Evolutionary conservation across 2,329 filamentous ascomycete species (phyloP), one percentile per base, ranked within the genome.

Genomic region (Fusarium veterinarium): DNA sequence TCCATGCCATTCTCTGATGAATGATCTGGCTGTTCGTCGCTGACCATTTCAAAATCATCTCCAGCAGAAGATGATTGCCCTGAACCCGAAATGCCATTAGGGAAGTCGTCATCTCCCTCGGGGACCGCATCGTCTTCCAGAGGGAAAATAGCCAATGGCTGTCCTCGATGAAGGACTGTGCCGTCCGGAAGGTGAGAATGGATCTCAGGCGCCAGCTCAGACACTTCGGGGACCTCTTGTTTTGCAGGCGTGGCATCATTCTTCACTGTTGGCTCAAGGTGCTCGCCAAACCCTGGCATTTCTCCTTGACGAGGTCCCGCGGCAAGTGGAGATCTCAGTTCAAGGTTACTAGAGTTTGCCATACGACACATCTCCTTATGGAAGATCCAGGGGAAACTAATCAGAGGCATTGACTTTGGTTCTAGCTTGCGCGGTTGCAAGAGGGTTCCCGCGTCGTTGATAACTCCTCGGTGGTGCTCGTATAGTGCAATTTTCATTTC

Each of bases 381-480:
- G 72, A 98, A 97, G 4, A 98, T 84, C 96, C 96, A 99, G 0
- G 96, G 95, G 76, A 98, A 98, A 66, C 92, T 96, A 75, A 98
- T 96, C 13, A 98, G 84, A 0, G 96, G 95, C 86, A 95, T 92
- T 5, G 84, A 83, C 13, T 84, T 84, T 5, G 85, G 77, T 16
- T 81, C 69, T 11, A 69, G 67, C 31, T 56, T 68, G 4, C 67
- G 67, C 41, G 74, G 57, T 44, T 74, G 72, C 52, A 76, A 31
- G 8, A 71, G 66, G n/a, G 59, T 58, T 20, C 80, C 85, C 11
- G 81, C 81, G 5, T 80, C 76, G 69, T 81, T 82, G 2, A 75
- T 82, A 16, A 73, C 64, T 30, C 65, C 71, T 52, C 67, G 69
- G 46, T 66, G 48, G 51, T 72, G 78, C 74, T 90, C 87, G 25